Conservation (phyloP, 225 moss, liverwort and hornwort species). For the Sphagnum contortum region DNA sequence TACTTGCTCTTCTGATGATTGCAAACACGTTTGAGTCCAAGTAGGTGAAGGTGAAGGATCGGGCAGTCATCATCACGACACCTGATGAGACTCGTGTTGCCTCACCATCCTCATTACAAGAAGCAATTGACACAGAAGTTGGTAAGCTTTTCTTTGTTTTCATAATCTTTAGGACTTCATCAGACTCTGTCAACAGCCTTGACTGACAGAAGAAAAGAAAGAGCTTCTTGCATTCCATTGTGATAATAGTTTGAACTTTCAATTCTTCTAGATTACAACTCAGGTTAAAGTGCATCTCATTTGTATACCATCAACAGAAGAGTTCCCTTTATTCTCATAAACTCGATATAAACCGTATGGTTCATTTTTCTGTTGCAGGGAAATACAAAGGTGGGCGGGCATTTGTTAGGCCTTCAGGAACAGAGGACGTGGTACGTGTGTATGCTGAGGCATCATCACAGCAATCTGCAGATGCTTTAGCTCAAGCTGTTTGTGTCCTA, state of each 20-base stretch:
- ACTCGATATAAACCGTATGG: too few relatives aligned
- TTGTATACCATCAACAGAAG: too few relatives aligned
- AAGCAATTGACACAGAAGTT: constrained; percentile 66
- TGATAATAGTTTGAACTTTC: too few relatives aligned
- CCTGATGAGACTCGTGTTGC: constrained; percentile 71
- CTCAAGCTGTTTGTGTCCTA: constrained; percentile 46
- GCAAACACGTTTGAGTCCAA: too few relatives aligned
- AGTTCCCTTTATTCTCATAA: too few relatives aligned
- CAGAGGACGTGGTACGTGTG: constrained; percentile 87
- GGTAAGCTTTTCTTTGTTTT: constrained; percentile 28
- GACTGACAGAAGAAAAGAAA: not conserved
- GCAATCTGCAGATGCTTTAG: constrained; percentile 62
- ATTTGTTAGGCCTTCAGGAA: constrained; percentile 94
- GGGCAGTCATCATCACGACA: constrained; percentile 61
- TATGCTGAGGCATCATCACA: constrained; percentile 85
- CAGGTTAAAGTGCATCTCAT: too few relatives aligned
- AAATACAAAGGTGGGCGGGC: constrained; percentile 55
- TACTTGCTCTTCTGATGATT: too few relatives aligned
- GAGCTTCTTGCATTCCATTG: too few relatives aligned
- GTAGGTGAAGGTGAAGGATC: constrained; percentile 75
- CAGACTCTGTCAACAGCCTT: too few relatives aligned
- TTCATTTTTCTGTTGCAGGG: constrained; percentile 15
- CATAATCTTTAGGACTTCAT: not conserved
- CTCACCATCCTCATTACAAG: constrained; percentile 58
- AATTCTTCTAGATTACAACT: too few relatives aligned